Evolutionary conservation across 148 eudicot species (phyloP).

Genomic region (Hydrangea macrophylla): DNA sequence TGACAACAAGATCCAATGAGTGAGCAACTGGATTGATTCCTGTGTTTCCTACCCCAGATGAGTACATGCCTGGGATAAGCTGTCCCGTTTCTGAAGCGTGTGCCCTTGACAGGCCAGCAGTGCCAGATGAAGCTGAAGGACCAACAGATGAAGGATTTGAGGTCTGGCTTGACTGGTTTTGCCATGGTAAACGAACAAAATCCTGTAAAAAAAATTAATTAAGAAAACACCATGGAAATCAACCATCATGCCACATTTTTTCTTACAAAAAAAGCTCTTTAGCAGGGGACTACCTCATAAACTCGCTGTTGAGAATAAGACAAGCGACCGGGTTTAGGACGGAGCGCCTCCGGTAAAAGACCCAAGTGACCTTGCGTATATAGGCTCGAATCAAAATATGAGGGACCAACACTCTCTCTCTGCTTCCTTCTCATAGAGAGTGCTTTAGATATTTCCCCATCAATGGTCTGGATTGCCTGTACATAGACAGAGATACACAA

Average conservation of each 20-base stretch:
- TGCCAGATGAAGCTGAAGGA: conserved; percentile 47
- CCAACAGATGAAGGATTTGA: conserved; percentile 44
- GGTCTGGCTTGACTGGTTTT: conserved; percentile 64
- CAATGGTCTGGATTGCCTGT: conserved; percentile 87
- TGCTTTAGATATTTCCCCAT: conserved; percentile 79
- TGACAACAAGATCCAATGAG: conserved; percentile 54
- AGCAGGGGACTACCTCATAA: conserved; percentile 64
- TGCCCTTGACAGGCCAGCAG: conserved; percentile 44
- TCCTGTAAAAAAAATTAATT: conserved; percentile 46
- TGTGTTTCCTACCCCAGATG: conserved; percentile 57
- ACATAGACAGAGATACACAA: conserved; percentile 15
- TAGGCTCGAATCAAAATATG: conserved; percentile 67
- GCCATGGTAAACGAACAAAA: conserved; percentile 90
- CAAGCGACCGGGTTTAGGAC: conserved; percentile 89
- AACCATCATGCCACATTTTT: background rate
- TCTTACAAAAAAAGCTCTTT: background rate
- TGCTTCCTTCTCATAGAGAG: conserved; percentile 78
- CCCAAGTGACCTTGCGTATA: conserved; percentile 73
- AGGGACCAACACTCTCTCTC: conserved; percentile 60
- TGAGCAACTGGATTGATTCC: conserved; percentile 53
- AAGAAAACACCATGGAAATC: background rate
- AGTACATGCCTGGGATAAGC: conserved; percentile 44
- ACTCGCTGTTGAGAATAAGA: conserved; percentile 92
- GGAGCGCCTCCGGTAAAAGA: conserved; percentile 77
- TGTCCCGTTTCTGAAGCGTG: conserved; percentile 60